Percentiles rank a stretch among this genome's conserved stretches.
Conservation (phyloP, 768 basidiomycete species). For the Boletus reticuloceps region DNA sequence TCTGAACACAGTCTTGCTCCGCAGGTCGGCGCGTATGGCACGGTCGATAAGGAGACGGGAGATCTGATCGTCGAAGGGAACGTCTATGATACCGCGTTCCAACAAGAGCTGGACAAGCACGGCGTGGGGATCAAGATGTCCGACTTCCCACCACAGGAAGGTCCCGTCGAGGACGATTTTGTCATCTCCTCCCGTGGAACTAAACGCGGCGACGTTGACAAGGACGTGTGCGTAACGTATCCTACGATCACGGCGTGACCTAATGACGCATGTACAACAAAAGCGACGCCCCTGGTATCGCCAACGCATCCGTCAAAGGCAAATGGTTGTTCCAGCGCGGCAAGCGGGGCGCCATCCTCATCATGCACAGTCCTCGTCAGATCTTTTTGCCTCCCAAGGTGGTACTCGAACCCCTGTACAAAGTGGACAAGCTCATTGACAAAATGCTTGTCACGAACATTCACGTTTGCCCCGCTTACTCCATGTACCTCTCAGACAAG, state of each 20-base stretch:
- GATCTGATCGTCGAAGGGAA: slow-evolving; percentile 33
- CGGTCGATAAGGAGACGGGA: slow-evolving; percentile 30
- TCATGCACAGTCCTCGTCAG: slow-evolving; percentile 30
- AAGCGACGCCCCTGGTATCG: slow-evolving; percentile 19
- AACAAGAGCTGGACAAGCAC: slow-evolving; percentile 15
- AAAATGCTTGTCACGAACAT: slow-evolving; percentile 33
- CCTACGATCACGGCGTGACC: background rate
- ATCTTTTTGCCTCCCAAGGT: slow-evolving; percentile 16
- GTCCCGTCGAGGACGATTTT: slow-evolving; percentile 21
- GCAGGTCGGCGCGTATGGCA: slow-evolving; percentile 38
- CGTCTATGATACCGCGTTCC: slow-evolving; percentile 28
- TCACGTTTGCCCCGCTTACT: slow-evolving; percentile 30
- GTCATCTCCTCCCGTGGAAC: slow-evolving; percentile 22
- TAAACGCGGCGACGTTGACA: slow-evolving; percentile 8
- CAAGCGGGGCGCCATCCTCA: slow-evolving; percentile 31
- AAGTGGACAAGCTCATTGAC: slow-evolving; percentile 23
- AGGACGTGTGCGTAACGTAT: slow-evolving; percentile 15
- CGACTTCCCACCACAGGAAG: slow-evolving; percentile 14
- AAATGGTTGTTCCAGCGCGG: slow-evolving; percentile 29
- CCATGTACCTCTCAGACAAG: slow-evolving; percentile 33
- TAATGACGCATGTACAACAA: background rate
- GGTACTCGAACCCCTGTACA: slow-evolving; percentile 26
- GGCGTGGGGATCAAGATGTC: slow-evolving; percentile 11
- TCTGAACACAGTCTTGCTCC: background rate
- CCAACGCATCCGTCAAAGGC: slow-evolving; percentile 28